Conservation (phyloP, 306 rosid genomes). For the Cicer pinnatifidum region DNA sequence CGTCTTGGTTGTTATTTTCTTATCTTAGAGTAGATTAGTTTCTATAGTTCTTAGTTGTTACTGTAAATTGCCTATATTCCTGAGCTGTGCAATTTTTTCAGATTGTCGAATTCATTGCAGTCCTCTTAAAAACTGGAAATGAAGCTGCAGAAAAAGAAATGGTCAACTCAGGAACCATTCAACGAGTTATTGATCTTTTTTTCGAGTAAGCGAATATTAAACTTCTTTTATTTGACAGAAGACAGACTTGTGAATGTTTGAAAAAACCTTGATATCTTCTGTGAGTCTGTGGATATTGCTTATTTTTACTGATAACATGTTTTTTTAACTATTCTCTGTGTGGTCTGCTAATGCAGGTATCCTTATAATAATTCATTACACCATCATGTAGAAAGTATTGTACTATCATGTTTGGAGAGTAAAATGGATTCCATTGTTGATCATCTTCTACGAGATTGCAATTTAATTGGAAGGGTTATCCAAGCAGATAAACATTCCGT, state of each 20-base stretch:
- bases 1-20: neutral
- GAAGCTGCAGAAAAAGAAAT: slow-evolving; percentile 85
- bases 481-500: slow-evolving; percentile 70
- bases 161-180: slow-evolving; percentile 86
- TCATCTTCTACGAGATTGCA: slow-evolving; percentile 84
- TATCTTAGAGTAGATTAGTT: neutral
- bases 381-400: slow-evolving; percentile 90
- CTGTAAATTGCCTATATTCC: neutral
- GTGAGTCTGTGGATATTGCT: slow-evolving; percentile 14
- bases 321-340: slow-evolving; percentile 30
- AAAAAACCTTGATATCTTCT: slow-evolving; percentile 21
- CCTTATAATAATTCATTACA: slow-evolving; percentile 86
- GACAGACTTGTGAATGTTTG: neutral
- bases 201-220: slow-evolving; percentile 73
- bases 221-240: slow-evolving; percentile 5
- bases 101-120: slow-evolving; percentile 96
- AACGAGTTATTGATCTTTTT: slow-evolving; percentile 86
- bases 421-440: slow-evolving; percentile 66
- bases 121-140: slow-evolving; percentile 76
- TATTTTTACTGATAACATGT: slow-evolving; percentile 22
- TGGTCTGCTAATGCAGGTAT: slow-evolving; percentile 67
- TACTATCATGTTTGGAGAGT: slow-evolving; percentile 87
- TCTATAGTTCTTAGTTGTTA: neutral
- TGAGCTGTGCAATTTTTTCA: slow-evolving; percentile 48
- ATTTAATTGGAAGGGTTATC: slow-evolving; percentile 79